Evolutionary conservation across 2,329 filamentous ascomycete species (phyloP), one percentile per base, ranked within the genome.

Genomic region (Trichoderma afroharzianum): DNA sequence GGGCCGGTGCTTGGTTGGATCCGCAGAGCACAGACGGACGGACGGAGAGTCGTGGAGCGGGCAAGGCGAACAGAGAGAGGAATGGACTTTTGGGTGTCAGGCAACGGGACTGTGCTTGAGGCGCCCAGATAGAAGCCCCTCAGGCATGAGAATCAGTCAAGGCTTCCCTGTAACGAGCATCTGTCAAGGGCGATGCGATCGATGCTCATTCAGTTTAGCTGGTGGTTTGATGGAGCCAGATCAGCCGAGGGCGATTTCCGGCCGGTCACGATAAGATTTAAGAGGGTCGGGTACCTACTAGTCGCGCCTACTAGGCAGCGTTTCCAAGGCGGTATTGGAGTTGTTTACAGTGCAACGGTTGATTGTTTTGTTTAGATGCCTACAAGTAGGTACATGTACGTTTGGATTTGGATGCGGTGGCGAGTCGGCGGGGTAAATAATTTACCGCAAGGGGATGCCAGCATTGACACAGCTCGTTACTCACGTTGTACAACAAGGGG

Each of bases 381-480:
- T 36, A n/a, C n/a, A n/a, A n/a, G n/a, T n/a, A 15, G 14, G 33
- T 14, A 33, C 32, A 36, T 36, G 33, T 36, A 36, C 33, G 14
- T 15, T 36, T 50, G n/a, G 43, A 11, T 50, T 50, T 53, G 21
- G 21, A 53, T 24, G 21, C 47, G 14, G 36, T 47, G 64, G 64
- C 64, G 55, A 68, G 39, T 24, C 64, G 64, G 64, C 64, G 64
- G 55, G 64, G 64, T 68, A 68, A 68, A 68, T 28, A 33, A 47
- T 68, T 33, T 68, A 47, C 64, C 64, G 64, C 55, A 50, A 50
- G 55, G 64, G 26, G 55, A 59, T 18, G 30, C 33, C 28, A 18
- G 26, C 59, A 33, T 24, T 12, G 32, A 33, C 59, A 62, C 63
- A 57, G 63, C 63, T 30, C 9, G 43, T 26, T 59, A 33, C 28